A percentile compares a stretch with the other conserved stretches of the same genome.
phyloP scores from a whole-genome alignment of 2,329 filamentous ascomycete species.

The Ascomycota sp. region DNA sequence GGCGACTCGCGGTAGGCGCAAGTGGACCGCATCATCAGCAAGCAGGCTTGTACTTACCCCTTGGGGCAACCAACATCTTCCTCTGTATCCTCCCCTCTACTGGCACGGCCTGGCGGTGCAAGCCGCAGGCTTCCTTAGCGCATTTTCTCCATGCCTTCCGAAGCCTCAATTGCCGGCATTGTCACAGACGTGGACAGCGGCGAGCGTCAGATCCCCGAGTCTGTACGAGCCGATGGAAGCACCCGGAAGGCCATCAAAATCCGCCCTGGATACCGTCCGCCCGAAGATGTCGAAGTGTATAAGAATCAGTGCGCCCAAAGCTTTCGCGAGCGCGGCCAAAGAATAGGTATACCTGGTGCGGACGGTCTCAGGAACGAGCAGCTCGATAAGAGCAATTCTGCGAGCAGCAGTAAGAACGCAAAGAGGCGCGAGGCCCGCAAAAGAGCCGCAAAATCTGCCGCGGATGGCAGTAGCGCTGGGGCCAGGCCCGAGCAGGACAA shows the following conservation, averaged over 20 bases:
- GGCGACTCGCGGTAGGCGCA: too few relatives aligned
- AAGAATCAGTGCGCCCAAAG: conserved; percentile 77
- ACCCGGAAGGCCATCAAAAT: conserved; percentile 91
- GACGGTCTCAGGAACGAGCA: conserved; percentile 32
- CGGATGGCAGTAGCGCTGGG: conserved; percentile 37
- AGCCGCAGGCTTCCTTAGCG: too few relatives aligned
- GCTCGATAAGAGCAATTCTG: conserved; percentile 15
- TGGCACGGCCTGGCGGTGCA: too few relatives aligned
- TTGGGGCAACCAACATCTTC: too few relatives aligned
- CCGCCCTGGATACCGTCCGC: conserved; percentile 77
- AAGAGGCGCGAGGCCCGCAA: conserved; percentile 43
- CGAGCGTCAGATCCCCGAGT: conserved; percentile 76
- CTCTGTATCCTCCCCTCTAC: too few relatives aligned
- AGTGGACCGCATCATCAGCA: too few relatives aligned
- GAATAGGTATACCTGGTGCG: conserved; percentile 53
- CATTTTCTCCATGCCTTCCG: conserved; percentile 20
- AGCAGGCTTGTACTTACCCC: too few relatives aligned
- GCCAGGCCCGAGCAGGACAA: conserved; percentile 6
- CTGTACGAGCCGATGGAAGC: conserved; percentile 67
- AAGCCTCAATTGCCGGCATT: conserved; percentile 47
- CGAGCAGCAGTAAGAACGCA: conserved; percentile 75
- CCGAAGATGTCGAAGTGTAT: conserved; percentile 91
- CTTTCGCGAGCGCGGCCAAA: conserved; percentile 52
- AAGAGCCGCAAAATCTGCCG: conserved; percentile 26
- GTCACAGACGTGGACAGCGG: conserved; percentile 57